phyloP scores from a whole-genome alignment of 352 stramenopile genomes.

The Globisporangium yorkense region DNA sequence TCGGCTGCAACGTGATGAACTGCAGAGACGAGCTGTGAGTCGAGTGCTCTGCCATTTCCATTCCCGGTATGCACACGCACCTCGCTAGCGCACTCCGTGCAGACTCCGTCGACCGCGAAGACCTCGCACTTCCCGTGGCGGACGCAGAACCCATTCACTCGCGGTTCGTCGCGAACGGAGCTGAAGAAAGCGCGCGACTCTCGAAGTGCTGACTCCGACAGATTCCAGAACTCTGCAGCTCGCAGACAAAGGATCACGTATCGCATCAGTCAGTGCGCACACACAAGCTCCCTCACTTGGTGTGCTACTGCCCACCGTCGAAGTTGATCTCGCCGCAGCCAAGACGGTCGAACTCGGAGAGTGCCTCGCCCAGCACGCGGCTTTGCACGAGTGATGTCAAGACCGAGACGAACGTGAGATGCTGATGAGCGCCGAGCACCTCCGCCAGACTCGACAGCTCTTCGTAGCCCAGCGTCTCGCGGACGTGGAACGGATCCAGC shows the following conservation, averaged over 20 bases:
- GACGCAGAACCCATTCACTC: slow-evolving; percentile 39
- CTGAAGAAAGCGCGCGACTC: slow-evolving; percentile 19
- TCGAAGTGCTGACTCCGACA: slow-evolving; percentile 34
- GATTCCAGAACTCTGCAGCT: slow-evolving; percentile 37
- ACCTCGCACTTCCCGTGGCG: slow-evolving; percentile 36
- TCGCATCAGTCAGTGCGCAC: too few species aligned
- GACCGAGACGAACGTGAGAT: slow-evolving; percentile 14
- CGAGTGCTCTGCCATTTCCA: neutral
- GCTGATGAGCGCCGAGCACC: slow-evolving; percentile 21
- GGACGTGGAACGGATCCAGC: slow-evolving; percentile 13
- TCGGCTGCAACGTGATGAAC: neutral
- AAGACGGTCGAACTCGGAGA: slow-evolving; percentile 45
- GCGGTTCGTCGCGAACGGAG: slow-evolving; percentile 36
- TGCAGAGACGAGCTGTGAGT: neutral
- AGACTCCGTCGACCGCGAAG: slow-evolving; percentile 43
- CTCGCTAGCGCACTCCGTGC: slow-evolving; percentile 39
- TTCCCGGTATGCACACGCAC: slow-evolving; percentile 10
- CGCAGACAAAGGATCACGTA: neutral
- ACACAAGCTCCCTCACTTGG: neutral
- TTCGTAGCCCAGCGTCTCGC: slow-evolving; percentile 10
- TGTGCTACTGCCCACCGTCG: slow-evolving; percentile 22
- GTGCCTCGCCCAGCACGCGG: slow-evolving; percentile 23
- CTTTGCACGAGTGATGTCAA: slow-evolving; percentile 46
- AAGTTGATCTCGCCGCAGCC: slow-evolving; percentile 56
- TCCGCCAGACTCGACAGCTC: slow-evolving; percentile 19